Percentiles rank a stretch among this genome's conserved stretches.
These are phyloP conservation scores for Solanum hybrid DNA, from an alignment of 305 asterid genomes.

Conservation along the genomic window DNA sequence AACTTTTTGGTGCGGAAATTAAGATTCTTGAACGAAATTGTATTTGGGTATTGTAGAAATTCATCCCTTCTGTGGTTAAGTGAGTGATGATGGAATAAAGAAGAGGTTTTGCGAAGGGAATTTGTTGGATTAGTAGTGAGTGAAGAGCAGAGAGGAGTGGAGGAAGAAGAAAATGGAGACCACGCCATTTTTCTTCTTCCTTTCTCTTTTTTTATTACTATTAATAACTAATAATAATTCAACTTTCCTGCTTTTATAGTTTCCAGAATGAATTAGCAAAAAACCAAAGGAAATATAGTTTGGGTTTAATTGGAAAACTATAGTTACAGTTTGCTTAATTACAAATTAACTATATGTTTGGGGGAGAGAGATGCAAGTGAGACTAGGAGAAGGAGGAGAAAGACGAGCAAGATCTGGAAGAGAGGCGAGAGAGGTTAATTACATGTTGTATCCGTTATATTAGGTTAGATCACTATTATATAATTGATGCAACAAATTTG, in stretches of 20 bases:
- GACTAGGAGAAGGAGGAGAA: background rate
- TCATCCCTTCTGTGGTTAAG: background rate
- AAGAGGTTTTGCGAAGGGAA: background rate
- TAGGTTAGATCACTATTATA: too few relatives aligned
- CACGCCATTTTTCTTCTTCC: background rate
- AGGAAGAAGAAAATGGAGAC: background rate
- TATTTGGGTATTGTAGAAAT: background rate
- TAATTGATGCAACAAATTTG: accelerated
- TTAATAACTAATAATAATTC: background rate
- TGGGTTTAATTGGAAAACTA: background rate
- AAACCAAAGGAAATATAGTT: background rate
- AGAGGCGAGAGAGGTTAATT: too few relatives aligned
- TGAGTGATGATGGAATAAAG: background rate
- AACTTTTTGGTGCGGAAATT: background rate
- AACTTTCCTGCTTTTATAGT: background rate
- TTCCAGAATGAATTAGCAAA: background rate
- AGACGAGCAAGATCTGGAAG: too few relatives aligned
- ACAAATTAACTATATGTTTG: too few relatives aligned
- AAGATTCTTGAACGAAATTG: background rate
- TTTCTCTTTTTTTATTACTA: background rate
- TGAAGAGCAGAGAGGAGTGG: background rate
- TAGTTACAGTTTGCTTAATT: too few relatives aligned
- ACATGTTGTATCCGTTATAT: too few relatives aligned
- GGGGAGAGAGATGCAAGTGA: background rate
- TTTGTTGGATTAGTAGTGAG: background rate